Conservation (phyloP, 352 stramenopile genomes). For the Phytophthora capsici region DNA sequence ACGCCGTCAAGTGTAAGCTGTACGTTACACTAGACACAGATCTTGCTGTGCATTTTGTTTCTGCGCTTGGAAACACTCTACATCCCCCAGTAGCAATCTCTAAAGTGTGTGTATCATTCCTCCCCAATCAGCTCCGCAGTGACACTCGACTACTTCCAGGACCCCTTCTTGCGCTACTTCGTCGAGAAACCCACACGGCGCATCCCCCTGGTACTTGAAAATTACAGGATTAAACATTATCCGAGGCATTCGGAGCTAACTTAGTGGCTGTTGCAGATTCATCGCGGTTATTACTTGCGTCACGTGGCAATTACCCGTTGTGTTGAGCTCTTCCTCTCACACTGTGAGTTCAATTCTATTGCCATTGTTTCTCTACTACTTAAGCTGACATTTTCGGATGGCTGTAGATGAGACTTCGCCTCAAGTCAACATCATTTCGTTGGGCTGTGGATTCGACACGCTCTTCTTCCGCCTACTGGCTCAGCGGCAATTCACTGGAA, state of each 20-base stretch:
- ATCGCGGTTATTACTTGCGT: conserved; percentile 80
- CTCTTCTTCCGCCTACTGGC: conserved; percentile 70
- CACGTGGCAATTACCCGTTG: conserved; percentile 61
- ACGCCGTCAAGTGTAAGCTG: conserved; percentile 83
- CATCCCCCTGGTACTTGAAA: conserved; percentile 62
- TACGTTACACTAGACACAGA: conserved; percentile 29
- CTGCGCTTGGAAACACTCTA: neutral
- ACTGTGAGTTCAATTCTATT: conserved; percentile 19
- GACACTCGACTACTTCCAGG: conserved; percentile 63
- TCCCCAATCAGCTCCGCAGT: conserved; percentile 54
- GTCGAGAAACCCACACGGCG: conserved; percentile 67
- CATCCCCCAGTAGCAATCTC: conserved; percentile 7
- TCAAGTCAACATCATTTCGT: conserved; percentile 66
- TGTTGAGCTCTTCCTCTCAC: conserved; percentile 59
- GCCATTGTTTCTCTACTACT: neutral
- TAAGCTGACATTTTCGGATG: conserved; percentile 15
- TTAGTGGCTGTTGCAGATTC: conserved; percentile 49
- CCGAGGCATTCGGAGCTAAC: neutral
- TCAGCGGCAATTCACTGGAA: conserved; percentile 25
- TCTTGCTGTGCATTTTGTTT: conserved; percentile 5
- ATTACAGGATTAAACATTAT: neutral
- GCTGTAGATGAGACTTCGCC: conserved; percentile 25
- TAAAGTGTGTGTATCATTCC: conserved; percentile 32
- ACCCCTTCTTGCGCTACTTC: conserved; percentile 66
- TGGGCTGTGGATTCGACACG: conserved; percentile 79